These are phyloP conservation scores for Phytophthora pistaciae DNA, from an alignment of 352 stramenopile genomes.

Conservation along the genomic window DNA sequence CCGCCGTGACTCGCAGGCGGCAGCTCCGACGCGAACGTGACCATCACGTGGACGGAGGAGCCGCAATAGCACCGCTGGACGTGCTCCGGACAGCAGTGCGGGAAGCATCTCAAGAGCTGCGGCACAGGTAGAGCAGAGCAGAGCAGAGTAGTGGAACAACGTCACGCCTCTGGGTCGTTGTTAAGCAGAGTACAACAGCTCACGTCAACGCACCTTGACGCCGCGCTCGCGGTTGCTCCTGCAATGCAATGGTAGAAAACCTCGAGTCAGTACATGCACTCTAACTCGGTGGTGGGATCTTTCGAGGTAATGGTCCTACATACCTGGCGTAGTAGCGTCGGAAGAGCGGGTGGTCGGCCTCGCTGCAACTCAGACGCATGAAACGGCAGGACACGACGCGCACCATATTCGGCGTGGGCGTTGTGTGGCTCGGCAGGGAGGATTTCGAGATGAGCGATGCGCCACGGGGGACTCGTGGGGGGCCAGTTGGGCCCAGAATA, in stretches of 20 bases:
- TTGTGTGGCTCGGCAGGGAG: neutral
- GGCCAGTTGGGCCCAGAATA: constrained; percentile 3
- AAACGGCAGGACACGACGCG: constrained; percentile 23
- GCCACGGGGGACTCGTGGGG: neutral
- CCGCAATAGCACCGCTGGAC: constrained; percentile 47
- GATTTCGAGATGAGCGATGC: neutral
- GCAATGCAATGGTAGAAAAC: constrained; percentile 1
- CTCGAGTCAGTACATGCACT: neutral
- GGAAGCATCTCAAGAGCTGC: constrained; percentile 47
- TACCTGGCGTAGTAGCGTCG: constrained; percentile 38
- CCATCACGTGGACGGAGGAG: constrained; percentile 39
- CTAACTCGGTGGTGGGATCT: neutral
- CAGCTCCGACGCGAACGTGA: constrained; percentile 25
- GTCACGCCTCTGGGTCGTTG: neutral
- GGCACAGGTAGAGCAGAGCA: neutral
- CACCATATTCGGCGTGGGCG: constrained; percentile 14
- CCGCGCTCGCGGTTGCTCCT: constrained; percentile 32
- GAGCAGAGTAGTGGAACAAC: neutral
- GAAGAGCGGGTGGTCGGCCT: constrained; percentile 42
- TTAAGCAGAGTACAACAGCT: neutral
- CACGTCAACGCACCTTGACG: constrained; percentile 22
- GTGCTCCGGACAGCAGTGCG: constrained; percentile 55
- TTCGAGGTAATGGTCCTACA: neutral
- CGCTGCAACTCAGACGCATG: constrained; percentile 31
- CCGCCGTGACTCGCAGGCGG: constrained; percentile 5